Conservation (phyloP, 257 asterid species). For the Nicotiana undulata region DNA sequence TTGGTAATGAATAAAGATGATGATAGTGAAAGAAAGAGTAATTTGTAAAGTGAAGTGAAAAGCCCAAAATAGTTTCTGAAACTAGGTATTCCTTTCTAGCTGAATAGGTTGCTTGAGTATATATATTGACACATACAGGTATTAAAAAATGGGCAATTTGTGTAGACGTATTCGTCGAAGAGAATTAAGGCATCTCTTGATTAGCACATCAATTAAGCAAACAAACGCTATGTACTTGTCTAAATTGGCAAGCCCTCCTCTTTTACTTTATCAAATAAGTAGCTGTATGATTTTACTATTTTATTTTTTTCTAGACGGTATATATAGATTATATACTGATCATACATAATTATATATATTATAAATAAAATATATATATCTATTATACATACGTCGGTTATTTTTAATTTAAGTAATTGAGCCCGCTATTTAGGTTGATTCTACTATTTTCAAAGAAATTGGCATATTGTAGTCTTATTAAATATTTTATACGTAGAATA, state of each 20-base stretch:
- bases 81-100: slow-evolving; percentile 30
- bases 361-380: no score
- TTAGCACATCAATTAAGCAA: slow-evolving; percentile 26
- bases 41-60: slow-evolving; percentile 33
- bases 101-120: slow-evolving; percentile 13
- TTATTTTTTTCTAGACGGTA: no score
- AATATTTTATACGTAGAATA: slow-evolving; percentile 6
- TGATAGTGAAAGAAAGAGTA: slow-evolving; percentile 10
- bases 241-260: neutral
- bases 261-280: neutral
- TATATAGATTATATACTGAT: no score
- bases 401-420: no score
- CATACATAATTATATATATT: no score
- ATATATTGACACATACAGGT: slow-evolving; percentile 1
- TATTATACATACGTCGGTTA: no score
- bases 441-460: no score
- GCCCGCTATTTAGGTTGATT: no score
- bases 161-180: slow-evolving; percentile 24
- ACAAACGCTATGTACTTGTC: neutral
- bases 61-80: slow-evolving; percentile 30
- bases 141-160: no score
- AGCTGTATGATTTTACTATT: no score
- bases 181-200: slow-evolving; percentile 39
- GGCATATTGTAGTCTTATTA: no score
- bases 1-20: neutral